Percentiles rank a stretch among this genome's conserved stretches.
Conservation (phyloP, 2,329 filamentous ascomycete genomes). For the Colletotrichum nymphaeae region DNA sequence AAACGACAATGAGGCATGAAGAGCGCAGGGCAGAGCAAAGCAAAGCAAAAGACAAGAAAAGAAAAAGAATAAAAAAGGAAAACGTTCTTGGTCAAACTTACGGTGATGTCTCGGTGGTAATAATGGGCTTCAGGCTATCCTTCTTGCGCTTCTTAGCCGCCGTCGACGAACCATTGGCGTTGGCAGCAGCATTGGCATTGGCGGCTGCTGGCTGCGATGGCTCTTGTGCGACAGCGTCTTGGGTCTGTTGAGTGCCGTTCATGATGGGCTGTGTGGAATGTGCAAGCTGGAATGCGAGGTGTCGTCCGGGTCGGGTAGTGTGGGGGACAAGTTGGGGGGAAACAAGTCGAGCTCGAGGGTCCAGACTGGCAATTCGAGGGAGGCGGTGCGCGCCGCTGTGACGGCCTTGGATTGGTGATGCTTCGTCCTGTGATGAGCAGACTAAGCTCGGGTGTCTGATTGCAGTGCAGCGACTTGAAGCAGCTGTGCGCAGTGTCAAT, state of each 20-base stretch:
- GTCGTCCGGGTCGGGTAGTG: slow-evolving; percentile 2
- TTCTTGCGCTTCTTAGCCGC: slow-evolving; percentile 78
- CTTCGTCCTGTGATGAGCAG: slow-evolving; percentile 20
- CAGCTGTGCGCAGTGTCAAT: slow-evolving; percentile 13
- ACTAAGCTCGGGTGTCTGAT: slow-evolving; percentile 6
- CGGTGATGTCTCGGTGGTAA: slow-evolving; percentile 72
- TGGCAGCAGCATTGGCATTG: not conserved
- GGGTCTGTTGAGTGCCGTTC: slow-evolving; percentile 33
- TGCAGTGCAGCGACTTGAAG: slow-evolving; percentile 8
- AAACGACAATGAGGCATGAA: not conserved
- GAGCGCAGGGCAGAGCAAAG: not conserved
- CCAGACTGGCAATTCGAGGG: not conserved
- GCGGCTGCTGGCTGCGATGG: slow-evolving; percentile 28
- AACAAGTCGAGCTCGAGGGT: not conserved
- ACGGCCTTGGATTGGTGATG: slow-evolving; percentile 17
- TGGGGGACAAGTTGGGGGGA: slow-evolving; percentile 10
- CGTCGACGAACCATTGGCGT: slow-evolving; percentile 33
- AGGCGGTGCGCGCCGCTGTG: slow-evolving; percentile 8
- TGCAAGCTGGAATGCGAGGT: slow-evolving; percentile 1
- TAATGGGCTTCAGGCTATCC: slow-evolving; percentile 79
- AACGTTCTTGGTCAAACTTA: slow-evolving; percentile 40
- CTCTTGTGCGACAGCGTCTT: slow-evolving; percentile 28
- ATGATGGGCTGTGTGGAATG: slow-evolving; percentile 25
- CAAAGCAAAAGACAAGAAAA: slow-evolving; percentile 15
- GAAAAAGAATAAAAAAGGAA: not conserved